phyloP scores from a whole-genome alignment of 495 filamentous ascomycete genomes.

The Margaritispora aquatica region DNA sequence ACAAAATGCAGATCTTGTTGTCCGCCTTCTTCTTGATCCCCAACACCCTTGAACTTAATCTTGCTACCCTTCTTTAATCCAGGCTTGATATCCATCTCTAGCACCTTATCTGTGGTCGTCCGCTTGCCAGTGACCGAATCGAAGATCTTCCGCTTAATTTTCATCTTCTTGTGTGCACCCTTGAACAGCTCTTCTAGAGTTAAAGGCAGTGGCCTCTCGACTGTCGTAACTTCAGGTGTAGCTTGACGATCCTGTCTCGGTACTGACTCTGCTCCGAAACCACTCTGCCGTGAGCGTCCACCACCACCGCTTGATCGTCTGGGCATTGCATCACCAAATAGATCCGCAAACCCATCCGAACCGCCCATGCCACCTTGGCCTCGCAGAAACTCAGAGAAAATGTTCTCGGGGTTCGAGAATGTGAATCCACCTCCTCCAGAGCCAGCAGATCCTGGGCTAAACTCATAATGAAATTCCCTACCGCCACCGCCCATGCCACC shows the following conservation, averaged over 20 bases:
- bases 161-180: constrained; percentile 90
- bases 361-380: constrained; percentile 44
- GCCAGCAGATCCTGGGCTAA: constrained; percentile 54
- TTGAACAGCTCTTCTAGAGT: constrained; percentile 81
- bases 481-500: constrained; percentile 29
- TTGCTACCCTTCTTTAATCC: constrained; percentile 94
- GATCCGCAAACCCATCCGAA: constrained; percentile 39
- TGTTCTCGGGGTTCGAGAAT: constrained; percentile 76
- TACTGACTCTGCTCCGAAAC: constrained; percentile 38
- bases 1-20: constrained; percentile 94
- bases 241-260: constrained; percentile 38
- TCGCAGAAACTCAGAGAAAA: constrained; percentile 77
- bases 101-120: constrained; percentile 76
- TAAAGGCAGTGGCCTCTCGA: constrained; percentile 77
- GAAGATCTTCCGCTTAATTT: constrained; percentile 92
- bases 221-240: constrained; percentile 82
- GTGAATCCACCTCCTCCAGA: constrained; percentile 53
- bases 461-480: constrained; percentile 60
- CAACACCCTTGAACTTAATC: constrained; percentile 94
- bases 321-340: constrained; percentile 32
- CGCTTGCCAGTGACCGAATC: constrained; percentile 73
- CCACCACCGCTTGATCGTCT: constrained; percentile 27
- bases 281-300: constrained; percentile 28
- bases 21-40: constrained; percentile 96
- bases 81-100: constrained; percentile 91